Evolutionary conservation across 2,329 filamentous ascomycete species (phyloP), one percentile per base, ranked within the genome.

Genomic region (Fusarium secorum): DNA sequence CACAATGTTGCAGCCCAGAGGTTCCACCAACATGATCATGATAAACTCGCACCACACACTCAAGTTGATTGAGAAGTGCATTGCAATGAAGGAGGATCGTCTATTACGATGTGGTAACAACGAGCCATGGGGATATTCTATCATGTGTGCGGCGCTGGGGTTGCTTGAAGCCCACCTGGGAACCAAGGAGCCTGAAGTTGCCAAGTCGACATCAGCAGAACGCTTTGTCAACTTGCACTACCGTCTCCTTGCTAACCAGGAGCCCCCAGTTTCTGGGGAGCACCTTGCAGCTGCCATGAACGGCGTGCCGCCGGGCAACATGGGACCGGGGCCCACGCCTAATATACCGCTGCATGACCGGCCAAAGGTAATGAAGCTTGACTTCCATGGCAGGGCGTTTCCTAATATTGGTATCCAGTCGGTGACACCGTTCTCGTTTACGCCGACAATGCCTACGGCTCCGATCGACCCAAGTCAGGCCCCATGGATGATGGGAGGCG

Each of bases 111-210:
- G 87, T 67, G 88, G 88, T 20, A 89, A 89, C 79, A 88, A 89
- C 73, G 88, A 90, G 74, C 88, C 88, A 0, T 90, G 88, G 88
- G 87, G 87, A 22, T 89, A 89, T 77, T 87, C 85, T 60, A 89
- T 89, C 76, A 88, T 90, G 85, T 90, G 87, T 70, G 86, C 87
- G 6, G 87, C 88, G 2, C 82, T 86, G 30, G 88, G 88, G 6
- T 81, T 90, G 14, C 81, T 90, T 28, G 87, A 90, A 76, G 86
- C 87, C 1, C 88, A 90, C 66, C 80, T 90, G 18, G 87, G 85
- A 32, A 84, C 84, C 63, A 89, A 89, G 80, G 84, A 87, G 11
- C 76, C 85, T 20, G 86, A 89, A 70, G 82, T 82, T 11, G 88
- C 88, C 61, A 89, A 89, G 77, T 87, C 87, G 7, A 84, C 85